Conservation (phyloP, 306 rosid species). For the Luffa acutangula region DNA sequence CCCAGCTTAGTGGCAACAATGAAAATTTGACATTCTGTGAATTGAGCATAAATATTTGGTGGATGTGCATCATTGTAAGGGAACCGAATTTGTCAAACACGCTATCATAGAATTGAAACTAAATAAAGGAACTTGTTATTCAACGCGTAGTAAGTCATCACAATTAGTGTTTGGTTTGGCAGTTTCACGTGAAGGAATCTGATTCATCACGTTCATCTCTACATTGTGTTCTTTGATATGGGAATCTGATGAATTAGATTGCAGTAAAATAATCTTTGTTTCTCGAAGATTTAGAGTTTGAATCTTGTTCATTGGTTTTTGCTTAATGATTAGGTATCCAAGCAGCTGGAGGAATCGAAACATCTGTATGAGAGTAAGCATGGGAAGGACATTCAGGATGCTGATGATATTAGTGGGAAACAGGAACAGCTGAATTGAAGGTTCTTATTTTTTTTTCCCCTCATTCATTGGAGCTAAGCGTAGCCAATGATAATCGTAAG, state of each 20-base stretch:
- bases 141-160: neutral
- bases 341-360: slow-evolving; percentile 59
- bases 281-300: neutral
- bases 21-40: neutral
- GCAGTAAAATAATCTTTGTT: neutral
- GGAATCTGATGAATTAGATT: neutral
- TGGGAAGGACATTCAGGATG: slow-evolving; percentile 27
- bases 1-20: neutral
- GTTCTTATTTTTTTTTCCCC: neutral
- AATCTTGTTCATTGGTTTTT: neutral
- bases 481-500: neutral
- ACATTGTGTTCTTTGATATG: neutral
- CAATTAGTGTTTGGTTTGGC: neutral
- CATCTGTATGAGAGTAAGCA: slow-evolving; percentile 58
- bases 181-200: neutral
- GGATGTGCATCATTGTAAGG: neutral
- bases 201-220: neutral
- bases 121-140: neutral
- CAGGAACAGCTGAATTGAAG: slow-evolving; percentile 14
- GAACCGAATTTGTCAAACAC: neutral
- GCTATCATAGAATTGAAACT: neutral
- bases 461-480: neutral
- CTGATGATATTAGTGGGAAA: slow-evolving; percentile 20
- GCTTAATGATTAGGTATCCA: slow-evolving; percentile 45
- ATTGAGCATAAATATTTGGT: neutral